Evolutionary conservation across 768 basidiomycete species (phyloP), one percentile per base, ranked within the genome.

Genomic region (Coprinopsis sp.): DNA sequence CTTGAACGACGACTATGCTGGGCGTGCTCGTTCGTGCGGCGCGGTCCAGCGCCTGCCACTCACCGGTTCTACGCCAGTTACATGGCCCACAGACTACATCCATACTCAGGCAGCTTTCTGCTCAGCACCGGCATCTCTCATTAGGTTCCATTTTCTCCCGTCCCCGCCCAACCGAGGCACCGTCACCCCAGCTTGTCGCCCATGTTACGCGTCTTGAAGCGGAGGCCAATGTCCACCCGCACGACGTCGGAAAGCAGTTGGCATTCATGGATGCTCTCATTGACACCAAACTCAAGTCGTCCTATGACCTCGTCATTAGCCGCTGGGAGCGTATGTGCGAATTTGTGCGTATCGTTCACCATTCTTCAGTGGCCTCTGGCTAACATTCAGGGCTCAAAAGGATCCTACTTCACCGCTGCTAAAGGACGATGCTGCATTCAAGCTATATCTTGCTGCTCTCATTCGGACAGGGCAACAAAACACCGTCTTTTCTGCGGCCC

Each of bases 271-370:
- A 78, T 19, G 88, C 84, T 14, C 67, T 92, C 23, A 55, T 77
- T 18, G 77, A 78, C 0, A 84, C 84, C 1, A 77, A 79, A 41
- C 68, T 84, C 27, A 79, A 77, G 46, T 73, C 81, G 11, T 88
- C 80, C 1, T 83, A 83, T 61, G 82, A 89, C 49, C 67, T 86
- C 19, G 67, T 91, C 46, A 79, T 89, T 47, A 80, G 70, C 57
- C 78, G 88, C 46, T 92, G 90, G 89, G 89, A 92, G 60, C 74
- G 82, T 54, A 81, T 84, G 76, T 78, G 78, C 56, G 85, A 91
- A 75, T 89, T 84, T 59, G 90, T 91, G 67, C 55, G 87, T 79
- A 29, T 42, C 29, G 10, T 12, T 10, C 37, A 7, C 33, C 27
- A 39, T 41, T 19, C 3, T 21, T 23, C 25, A 33, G 39, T 19